Conservation (phyloP, 352 stramenopile genomes). For the Globisporangium megalacanthum region DNA sequence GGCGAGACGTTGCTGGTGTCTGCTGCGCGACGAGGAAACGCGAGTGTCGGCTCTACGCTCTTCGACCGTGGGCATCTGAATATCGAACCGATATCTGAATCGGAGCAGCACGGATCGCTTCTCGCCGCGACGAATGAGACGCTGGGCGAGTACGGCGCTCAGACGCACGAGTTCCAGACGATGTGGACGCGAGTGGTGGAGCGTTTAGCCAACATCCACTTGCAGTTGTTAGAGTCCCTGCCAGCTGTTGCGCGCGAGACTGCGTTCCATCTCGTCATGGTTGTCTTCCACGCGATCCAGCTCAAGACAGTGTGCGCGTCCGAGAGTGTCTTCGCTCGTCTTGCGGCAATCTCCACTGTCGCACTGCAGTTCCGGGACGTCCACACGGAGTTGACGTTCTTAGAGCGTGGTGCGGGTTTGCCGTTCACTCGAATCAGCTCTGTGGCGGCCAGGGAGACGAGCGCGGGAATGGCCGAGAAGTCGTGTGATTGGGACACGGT, state of each 20-base stretch:
- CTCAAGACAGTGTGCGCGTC: background rate
- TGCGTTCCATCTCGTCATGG: conserved; percentile 5
- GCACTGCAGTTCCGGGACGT: background rate
- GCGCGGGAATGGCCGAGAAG: background rate
- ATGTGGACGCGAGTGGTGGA: conserved; percentile 1
- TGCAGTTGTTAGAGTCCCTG: background rate
- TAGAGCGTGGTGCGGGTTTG: background rate
- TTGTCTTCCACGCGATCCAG: background rate
- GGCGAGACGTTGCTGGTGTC: background rate
- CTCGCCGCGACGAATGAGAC: background rate
- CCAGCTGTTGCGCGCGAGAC: background rate
- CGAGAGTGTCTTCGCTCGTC: background rate
- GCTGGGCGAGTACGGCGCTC: background rate
- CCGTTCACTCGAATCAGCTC: background rate
- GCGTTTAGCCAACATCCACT: background rate
- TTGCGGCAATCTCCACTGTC: background rate
- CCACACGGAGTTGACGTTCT: conserved; percentile 1
- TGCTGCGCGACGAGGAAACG: background rate
- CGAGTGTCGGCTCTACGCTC: background rate
- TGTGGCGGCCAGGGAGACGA: background rate
- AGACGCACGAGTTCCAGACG: background rate
- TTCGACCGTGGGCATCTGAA: background rate
- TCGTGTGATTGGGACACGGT: background rate
- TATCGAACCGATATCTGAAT: background rate
- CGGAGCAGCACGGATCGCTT: background rate